phyloP scores from a whole-genome alignment of 148 eudicot genomes.

The Polygonum aviculare region DNA sequence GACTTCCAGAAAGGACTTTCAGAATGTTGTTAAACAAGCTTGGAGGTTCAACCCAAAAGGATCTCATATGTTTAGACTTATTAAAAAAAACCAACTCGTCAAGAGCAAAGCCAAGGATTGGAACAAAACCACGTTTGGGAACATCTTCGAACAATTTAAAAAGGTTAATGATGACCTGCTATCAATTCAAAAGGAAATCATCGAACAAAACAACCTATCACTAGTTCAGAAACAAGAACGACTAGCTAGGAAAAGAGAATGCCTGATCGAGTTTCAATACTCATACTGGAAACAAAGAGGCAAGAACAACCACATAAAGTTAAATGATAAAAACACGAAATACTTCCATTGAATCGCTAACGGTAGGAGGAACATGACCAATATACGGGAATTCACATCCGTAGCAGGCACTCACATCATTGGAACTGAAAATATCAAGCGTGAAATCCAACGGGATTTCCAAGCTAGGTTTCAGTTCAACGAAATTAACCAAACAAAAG shows the following conservation, averaged over 20 bases:
- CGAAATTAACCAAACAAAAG: neutral
- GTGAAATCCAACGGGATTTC: neutral
- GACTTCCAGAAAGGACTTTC: no score
- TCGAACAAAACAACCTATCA: neutral
- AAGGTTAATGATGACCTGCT: neutral
- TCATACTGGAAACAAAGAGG: neutral
- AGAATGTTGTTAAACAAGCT: neutral
- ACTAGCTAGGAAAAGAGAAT: neutral
- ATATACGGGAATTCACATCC: no score
- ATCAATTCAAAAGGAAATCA: neutral
- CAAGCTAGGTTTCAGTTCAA: neutral
- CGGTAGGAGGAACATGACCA: no score
- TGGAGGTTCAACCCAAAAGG: neutral
- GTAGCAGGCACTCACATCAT: no score
- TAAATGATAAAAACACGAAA: no score
- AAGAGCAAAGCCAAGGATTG: neutral
- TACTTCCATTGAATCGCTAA: no score
- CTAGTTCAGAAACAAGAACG: no score
- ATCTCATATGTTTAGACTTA: neutral
- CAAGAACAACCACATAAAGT: no score
- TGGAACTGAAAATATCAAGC: neutral
- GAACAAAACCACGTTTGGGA: neutral
- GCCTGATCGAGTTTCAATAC: neutral
- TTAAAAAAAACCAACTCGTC: no score
- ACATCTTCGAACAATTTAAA: neutral